A percentile compares a stretch with the other conserved stretches of the same genome.
Conservation (phyloP, 192 early-diverging fungal species). For the Gorgonomyces haynaldii region DNA sequence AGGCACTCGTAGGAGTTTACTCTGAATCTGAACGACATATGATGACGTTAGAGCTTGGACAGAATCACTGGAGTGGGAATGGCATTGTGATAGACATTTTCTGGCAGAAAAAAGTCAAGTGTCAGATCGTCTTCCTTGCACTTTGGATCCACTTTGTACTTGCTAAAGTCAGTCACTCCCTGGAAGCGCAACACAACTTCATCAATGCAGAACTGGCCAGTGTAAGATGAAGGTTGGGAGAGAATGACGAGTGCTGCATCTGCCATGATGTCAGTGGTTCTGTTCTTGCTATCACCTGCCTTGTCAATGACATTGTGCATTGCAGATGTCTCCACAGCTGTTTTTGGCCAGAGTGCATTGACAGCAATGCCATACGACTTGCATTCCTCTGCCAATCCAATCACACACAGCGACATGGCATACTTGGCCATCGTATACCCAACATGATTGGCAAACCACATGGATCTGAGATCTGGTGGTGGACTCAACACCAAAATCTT, state of each 20-base stretch:
- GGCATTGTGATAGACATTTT: slow-evolving; percentile 16
- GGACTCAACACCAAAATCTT: slow-evolving; percentile 62
- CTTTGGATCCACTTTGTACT: slow-evolving; percentile 52
- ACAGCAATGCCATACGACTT: slow-evolving; percentile 53
- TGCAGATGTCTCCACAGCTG: slow-evolving; percentile 63
- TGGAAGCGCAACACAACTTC: slow-evolving; percentile 59
- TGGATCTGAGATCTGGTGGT: slow-evolving; percentile 55
- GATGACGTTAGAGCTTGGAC: too few relatives aligned
- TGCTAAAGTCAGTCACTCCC: slow-evolving; percentile 59
- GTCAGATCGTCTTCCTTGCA: slow-evolving; percentile 39
- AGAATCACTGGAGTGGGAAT: background rate
- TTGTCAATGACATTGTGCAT: slow-evolving; percentile 33
- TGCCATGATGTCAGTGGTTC: slow-evolving; percentile 55
- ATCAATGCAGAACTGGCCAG: slow-evolving; percentile 68
- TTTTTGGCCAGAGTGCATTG: slow-evolving; percentile 68
- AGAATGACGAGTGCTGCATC: slow-evolving; percentile 61
- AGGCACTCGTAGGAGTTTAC: too few relatives aligned
- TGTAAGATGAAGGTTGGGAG: slow-evolving; percentile 33
- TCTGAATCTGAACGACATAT: too few relatives aligned
- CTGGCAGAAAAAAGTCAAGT: slow-evolving; percentile 33
- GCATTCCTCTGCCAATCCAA: slow-evolving; percentile 64
- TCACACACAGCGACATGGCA: slow-evolving; percentile 64
- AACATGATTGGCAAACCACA: slow-evolving; percentile 56
- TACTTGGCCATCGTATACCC: slow-evolving; percentile 23
- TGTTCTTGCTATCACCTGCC: slow-evolving; percentile 16